Percentiles rank a stretch among this genome's conserved stretches.
Conservation (phyloP, 179 eudicot genomes). For the Pouteria campechiana region DNA sequence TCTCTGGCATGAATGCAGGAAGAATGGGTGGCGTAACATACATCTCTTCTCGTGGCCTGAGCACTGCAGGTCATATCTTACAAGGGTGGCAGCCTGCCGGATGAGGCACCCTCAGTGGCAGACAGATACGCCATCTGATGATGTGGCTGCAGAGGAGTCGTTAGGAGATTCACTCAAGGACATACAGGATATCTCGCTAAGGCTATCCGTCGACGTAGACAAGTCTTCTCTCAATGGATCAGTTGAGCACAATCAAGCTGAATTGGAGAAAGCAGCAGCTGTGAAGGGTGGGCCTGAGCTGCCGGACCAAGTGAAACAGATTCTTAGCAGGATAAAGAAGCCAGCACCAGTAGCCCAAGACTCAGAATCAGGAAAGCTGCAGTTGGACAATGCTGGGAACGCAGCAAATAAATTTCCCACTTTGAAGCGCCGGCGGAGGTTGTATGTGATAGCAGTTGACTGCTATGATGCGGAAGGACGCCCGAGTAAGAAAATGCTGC, state of each 20-base stretch:
- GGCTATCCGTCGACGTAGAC: constrained; percentile 63
- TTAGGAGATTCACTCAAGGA: constrained; percentile 56
- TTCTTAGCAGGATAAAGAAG: constrained; percentile 44
- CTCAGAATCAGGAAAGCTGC: constrained; percentile 11
- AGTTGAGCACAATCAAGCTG: constrained; percentile 12
- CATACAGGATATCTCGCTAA: constrained; percentile 59
- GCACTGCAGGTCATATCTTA: constrained; percentile 63
- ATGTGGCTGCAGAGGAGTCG: constrained; percentile 29
- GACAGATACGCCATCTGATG: constrained; percentile 57
- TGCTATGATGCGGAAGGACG: constrained; percentile 42
- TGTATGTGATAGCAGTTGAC: constrained; percentile 54
- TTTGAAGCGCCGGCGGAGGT: constrained; percentile 37
- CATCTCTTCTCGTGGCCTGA: constrained; percentile 81
- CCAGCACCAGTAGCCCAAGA: constrained; percentile 16
- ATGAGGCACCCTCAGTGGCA: constrained; percentile 78
- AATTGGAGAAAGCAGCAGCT: too few relatives aligned
- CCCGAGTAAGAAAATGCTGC: constrained; percentile 44
- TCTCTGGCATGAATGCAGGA: constrained; percentile 56
- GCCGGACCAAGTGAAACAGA: constrained; percentile 53
- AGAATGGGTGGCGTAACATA: constrained; percentile 61
- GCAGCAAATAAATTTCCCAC: constrained; percentile 59
- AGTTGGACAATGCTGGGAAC: constrained; percentile 12
- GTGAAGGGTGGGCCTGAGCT: constrained; percentile 16
- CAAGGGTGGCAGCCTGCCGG: constrained; percentile 63
- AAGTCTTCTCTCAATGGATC: constrained; percentile 33